Conservation (phyloP, 345 rosid species). For the Dimocarpus longan region DNA sequence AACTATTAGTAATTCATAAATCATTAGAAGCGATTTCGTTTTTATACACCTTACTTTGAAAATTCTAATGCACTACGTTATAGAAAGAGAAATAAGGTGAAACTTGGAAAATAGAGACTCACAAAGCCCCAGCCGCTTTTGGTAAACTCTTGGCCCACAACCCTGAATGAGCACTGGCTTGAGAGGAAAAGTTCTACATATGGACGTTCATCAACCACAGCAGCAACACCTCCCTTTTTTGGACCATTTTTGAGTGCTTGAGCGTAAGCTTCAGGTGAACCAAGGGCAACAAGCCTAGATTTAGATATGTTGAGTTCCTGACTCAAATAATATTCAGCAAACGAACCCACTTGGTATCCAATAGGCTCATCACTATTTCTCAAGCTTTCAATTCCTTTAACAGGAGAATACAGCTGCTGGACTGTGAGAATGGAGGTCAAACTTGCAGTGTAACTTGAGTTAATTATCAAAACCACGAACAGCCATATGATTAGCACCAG, state of each 20-base stretch:
- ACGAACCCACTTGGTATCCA: slow-evolving; percentile 89
- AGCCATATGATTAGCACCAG: slow-evolving; percentile 88
- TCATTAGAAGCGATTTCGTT: no score
- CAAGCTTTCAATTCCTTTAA: slow-evolving; percentile 82
- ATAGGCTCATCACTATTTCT: slow-evolving; percentile 61
- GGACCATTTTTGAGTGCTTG: slow-evolving; percentile 73
- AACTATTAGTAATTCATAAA: no score
- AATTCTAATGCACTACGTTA: not conserved
- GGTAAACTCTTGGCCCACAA: slow-evolving; percentile 83
- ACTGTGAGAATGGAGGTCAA: slow-evolving; percentile 93
- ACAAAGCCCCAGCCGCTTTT: slow-evolving; percentile 97
- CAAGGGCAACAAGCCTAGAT: slow-evolving; percentile 73
- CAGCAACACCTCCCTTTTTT: slow-evolving; percentile 81
- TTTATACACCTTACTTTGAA: not conserved
- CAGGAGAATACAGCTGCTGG: slow-evolving; percentile 77
- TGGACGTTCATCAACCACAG: slow-evolving; percentile 83
- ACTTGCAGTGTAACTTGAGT: slow-evolving; percentile 97
- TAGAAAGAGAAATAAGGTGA: not conserved
- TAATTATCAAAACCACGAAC: slow-evolving; percentile 85
- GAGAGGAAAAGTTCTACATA: slow-evolving; percentile 81
- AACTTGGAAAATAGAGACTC: slow-evolving; percentile 39
- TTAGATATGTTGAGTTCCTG: slow-evolving; percentile 72
- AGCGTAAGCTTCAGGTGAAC: slow-evolving; percentile 83
- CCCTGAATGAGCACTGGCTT: slow-evolving; percentile 69
- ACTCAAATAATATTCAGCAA: slow-evolving; percentile 72